Percentiles rank a stretch among this genome's conserved stretches.
phyloP scores from a whole-genome alignment of 495 filamentous ascomycete species.

The Echria macrotheca region DNA sequence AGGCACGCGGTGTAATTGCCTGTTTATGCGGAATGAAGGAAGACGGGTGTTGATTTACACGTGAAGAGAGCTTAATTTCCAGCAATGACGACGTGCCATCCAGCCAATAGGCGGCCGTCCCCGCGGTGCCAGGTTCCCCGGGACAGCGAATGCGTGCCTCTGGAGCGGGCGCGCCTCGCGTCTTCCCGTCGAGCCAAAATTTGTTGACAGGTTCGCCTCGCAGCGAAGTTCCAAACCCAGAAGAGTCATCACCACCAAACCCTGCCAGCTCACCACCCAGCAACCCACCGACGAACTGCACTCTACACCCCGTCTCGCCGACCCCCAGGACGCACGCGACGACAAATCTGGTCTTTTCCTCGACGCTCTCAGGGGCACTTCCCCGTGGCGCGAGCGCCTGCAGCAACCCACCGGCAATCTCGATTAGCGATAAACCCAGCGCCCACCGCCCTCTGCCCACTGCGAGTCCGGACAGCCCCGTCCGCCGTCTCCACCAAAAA shows the following conservation, averaged over 20 bases:
- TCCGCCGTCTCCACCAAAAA: not conserved
- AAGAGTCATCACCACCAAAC: not conserved
- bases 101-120: constrained; percentile 16
- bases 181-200: constrained; percentile 22
- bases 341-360: not conserved
- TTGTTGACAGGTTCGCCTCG: constrained; percentile 28
- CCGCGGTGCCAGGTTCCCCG: constrained; percentile 1
- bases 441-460: not conserved
- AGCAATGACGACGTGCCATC: constrained; percentile 17
- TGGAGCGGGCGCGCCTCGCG: constrained; percentile 23
- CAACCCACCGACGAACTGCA: too few relatives aligned
- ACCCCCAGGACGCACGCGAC: too few relatives aligned
- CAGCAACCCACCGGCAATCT: constrained; percentile 12
- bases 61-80: constrained; percentile 18
- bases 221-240: constrained; percentile 7
- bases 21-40: constrained; percentile 8
- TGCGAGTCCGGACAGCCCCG: not conserved
- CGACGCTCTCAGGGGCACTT: not conserved
- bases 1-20: constrained; percentile 11
- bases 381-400: not conserved
- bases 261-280: not conserved
- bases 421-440: constrained; percentile 7
- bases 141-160: constrained; percentile 3
- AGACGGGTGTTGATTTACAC: constrained; percentile 8
- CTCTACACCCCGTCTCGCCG: too few relatives aligned